These are phyloP conservation scores for Schizosaccharomyces japonicus DNA, from an alignment of 805 yeast genomes.

Conservation along the genomic window DNA sequence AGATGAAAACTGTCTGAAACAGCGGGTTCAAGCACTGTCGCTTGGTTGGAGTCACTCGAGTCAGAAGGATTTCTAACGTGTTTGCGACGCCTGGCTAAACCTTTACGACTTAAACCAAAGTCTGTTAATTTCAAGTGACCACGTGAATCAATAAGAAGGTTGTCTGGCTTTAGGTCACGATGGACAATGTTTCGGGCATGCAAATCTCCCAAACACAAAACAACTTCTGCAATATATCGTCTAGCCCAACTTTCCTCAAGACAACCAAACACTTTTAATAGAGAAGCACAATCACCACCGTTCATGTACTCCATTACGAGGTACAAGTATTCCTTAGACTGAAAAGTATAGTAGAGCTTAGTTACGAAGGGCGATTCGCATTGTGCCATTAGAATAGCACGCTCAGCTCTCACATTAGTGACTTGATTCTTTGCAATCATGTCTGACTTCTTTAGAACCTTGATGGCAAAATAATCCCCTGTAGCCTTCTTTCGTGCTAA, in stretches of 20 bases:
- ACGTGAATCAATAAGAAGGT: conserved; percentile 53
- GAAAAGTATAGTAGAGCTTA: conserved; percentile 66
- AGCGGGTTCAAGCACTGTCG: conserved; percentile 37
- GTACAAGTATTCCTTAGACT: conserved; percentile 62
- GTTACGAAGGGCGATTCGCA: conserved; percentile 85
- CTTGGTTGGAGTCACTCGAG: conserved; percentile 47
- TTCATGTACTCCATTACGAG: conserved; percentile 88
- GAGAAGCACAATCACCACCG: conserved; percentile 87
- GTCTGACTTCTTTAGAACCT: conserved; percentile 72
- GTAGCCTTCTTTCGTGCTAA: conserved; percentile 61
- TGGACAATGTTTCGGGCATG: conserved; percentile 79
- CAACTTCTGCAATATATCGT: conserved; percentile 68
- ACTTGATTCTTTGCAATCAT: conserved; percentile 96
- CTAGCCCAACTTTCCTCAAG: conserved; percentile 63
- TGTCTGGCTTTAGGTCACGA: conserved; percentile 82
- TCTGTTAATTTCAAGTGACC: conserved; percentile 90
- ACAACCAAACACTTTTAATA: conserved; percentile 51
- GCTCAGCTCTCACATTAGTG: conserved; percentile 73
- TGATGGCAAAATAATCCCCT: conserved; percentile 88
- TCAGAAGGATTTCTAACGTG: conserved; percentile 72
- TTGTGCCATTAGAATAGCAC: conserved; percentile 85
- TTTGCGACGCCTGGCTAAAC: conserved; percentile 75
- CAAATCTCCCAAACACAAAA: conserved; percentile 71
- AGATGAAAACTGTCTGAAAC: conserved; percentile 46
- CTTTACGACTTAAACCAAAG: conserved; percentile 80